Evolutionary conservation across 768 basidiomycete species (phyloP), one percentile per base, ranked within the genome.

Genomic region (Cubamyces lactineus): DNA sequence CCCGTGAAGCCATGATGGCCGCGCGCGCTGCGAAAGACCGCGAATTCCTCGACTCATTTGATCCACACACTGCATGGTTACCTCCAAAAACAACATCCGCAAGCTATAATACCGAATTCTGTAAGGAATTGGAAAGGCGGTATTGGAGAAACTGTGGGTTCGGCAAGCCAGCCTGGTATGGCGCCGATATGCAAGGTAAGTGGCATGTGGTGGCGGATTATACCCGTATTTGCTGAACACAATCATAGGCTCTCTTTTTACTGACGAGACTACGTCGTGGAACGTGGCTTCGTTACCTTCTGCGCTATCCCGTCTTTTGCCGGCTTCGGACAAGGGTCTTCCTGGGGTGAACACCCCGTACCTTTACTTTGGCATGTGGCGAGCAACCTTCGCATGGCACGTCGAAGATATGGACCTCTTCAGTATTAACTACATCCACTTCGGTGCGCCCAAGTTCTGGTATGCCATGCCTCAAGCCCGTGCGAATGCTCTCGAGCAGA

Each of bases 361-460:
- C 73, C 84, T 98, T 2, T 98, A 98, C 75, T 98, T 96, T 72
- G 97, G 97, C 65, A 98, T 98, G 96, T 99, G 97, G 97, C 82
- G 95, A 53, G 96, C 96, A 23, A 94, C 94, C 0, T 98, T 98
- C 75, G 93, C 95, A 0, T 99, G 97, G 96, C 97, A 99, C 69
- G 97, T 99, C 50, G 97, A 99, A 75, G 97, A 99, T 74, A 97
- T 98, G 92, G 97, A 99, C 71, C 82, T 99, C 1, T 98, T 96
- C 76, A 96, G 94, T 59, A 98, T 99, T 78, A 99, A 99, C 72
- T 98, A 95, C 73, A 93, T 99, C 57, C 97, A 99, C 74, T 98
- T 98, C 67, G 97, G 97, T 0, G 95, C 96, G 0, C 95, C 96
- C 1, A 98, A 93, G 68, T 90, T 91, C 70, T 99, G 97, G 97